These are phyloP conservation scores for Cucumis cinereus DNA, from an alignment of 306 rosid genomes.

Conservation along the genomic window DNA sequence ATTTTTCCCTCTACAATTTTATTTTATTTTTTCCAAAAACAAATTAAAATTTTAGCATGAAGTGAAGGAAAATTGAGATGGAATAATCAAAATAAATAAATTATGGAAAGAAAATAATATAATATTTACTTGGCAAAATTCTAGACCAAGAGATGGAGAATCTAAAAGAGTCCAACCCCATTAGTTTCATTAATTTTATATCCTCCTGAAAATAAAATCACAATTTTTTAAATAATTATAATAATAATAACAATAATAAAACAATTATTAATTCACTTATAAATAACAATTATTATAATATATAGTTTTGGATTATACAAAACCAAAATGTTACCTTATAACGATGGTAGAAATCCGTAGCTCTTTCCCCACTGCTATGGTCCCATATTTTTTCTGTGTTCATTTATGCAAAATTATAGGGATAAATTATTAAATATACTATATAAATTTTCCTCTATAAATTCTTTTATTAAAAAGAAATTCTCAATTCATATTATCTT, in stretches of 20 bases:
- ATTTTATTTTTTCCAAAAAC: too few species aligned
- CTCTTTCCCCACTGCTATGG: constrained; percentile 19
- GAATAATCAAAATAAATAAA: too few species aligned
- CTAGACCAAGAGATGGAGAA: constrained; percentile 28
- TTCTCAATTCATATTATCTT: too few species aligned
- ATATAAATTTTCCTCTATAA: too few species aligned
- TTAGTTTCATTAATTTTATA: constrained; percentile 17
- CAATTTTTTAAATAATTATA: background rate
- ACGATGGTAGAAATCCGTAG: constrained; percentile 26
- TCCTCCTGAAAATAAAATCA: constrained; percentile 15
- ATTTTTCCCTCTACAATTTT: constrained; percentile 21
- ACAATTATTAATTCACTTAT: too few species aligned
- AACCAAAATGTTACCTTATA: constrained; percentile 14
- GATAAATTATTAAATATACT: too few species aligned
- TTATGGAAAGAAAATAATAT: too few species aligned
- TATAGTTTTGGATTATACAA: background rate
- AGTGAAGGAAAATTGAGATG: background rate
- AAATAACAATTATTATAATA: too few species aligned
- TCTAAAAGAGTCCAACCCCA: constrained; percentile 31
- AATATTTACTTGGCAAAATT: constrained; percentile 22
- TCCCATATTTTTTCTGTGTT: constrained; percentile 24
- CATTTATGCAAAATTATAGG: too few species aligned
- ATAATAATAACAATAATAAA: too few species aligned
- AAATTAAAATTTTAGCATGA: too few species aligned
- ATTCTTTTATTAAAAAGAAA: too few species aligned